phyloP scores from a whole-genome alignment of 2,329 filamentous ascomycete genomes.

The Aureobasidium sp. region DNA sequence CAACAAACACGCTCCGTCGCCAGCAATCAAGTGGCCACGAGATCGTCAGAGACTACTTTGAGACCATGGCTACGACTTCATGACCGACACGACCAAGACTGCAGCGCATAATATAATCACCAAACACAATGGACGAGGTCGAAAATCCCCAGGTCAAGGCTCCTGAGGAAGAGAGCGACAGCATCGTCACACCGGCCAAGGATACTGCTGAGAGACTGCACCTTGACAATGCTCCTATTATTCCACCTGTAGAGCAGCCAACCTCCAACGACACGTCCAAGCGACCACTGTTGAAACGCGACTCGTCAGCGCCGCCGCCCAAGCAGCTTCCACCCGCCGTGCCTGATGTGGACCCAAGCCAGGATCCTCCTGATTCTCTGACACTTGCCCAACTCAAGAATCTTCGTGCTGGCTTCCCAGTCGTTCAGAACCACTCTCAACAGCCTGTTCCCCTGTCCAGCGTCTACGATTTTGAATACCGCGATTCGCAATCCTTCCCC shows the following conservation, averaged over 20 bases:
- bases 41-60: neutral
- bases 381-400: constrained; percentile 42
- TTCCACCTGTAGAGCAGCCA: constrained; percentile 18
- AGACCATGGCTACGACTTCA: constrained; percentile 9
- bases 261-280: neutral
- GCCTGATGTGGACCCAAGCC: constrained; percentile 26
- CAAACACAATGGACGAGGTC: constrained; percentile 30
- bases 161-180: constrained; percentile 12
- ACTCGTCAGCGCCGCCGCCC: constrained; percentile 33
- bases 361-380: constrained; percentile 36
- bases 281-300: constrained; percentile 35
- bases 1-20: neutral
- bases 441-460: constrained; percentile 23
- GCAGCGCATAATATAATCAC: neutral
- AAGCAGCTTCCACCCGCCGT: constrained; percentile 35
- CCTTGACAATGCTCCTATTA: constrained; percentile 16
- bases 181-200: constrained; percentile 27
- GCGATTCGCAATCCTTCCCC: constrained; percentile 53
- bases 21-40: neutral
- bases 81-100: neutral
- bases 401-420: constrained; percentile 39
- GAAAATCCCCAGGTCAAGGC: constrained; percentile 31
- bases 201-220: constrained; percentile 31
- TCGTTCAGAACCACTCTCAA: constrained; percentile 26
- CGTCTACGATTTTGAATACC: constrained; percentile 68